Base-by-base conservation (phyloP, 306 rosid species). In the Geum urbanum region DNA sequence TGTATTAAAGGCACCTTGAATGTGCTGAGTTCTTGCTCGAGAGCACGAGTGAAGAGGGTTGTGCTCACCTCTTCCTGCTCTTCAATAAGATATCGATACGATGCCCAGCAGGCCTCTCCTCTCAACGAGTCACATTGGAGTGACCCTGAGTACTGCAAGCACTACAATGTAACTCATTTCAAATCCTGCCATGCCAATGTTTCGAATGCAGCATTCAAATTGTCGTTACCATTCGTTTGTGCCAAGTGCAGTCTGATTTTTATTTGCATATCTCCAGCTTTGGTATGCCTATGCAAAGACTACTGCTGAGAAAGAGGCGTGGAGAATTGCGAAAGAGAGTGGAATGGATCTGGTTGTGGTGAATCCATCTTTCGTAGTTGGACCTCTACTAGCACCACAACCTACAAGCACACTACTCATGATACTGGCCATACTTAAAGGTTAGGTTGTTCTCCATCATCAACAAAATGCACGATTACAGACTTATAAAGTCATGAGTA, bases 201-300 rank as follows among this genome's bases (percentile, higher is more conserved):
- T 32, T 35, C 49, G 15, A 41, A 11, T 24, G n/a, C 9, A 58
- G 5, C 63, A 58, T 27, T 19, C 45, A 59, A 59, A 39, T 59
- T 35, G 44, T 32, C 45, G 32, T 3, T 35, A 16, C 46, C 45
- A 15, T 59, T 59, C 19, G 3, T 59, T 9, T 16, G 24, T 39
- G 6, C 41, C 63, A 58, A 32, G 8, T 32, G 65, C 48, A 53
- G 51, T 77, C 22, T 69, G 27, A 47, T 61, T 66, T 14, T 71
- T 41, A 22, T 64, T 57, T 54, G 77, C 56, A 55, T 79, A 11
- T 7, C n/a, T 19, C 80, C 86, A 92, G 96, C 74, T 92, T 9
- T 86, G 97, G 98, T 92, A 90, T 76, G 97, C 96, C 18, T 90
- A 81, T 82, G 90, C 98, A 22, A 92, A 90, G 84, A 88, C 96